These are phyloP conservation scores for Larix kaempferi DNA, from an alignment of 75 land plant genomes.

Conservation along the genomic window DNA sequence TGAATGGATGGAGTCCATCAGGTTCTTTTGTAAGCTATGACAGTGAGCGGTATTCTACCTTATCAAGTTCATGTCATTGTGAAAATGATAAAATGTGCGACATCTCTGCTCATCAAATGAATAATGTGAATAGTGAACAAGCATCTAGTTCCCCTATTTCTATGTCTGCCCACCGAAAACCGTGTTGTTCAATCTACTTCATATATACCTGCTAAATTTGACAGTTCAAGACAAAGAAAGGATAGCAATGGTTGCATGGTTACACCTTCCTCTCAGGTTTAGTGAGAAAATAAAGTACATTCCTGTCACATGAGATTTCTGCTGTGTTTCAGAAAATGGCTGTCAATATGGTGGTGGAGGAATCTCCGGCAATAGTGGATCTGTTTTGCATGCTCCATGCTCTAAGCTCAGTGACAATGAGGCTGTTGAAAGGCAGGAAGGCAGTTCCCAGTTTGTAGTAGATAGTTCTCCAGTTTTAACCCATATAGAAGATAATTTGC, in stretches of 20 bases:
- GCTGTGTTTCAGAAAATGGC: constrained; percentile 5
- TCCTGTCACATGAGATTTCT: neutral
- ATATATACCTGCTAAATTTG: neutral
- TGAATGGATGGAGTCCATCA: neutral
- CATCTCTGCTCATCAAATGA: neutral
- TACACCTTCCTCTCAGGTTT: neutral
- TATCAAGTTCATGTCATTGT: constrained; percentile 1
- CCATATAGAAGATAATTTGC: constrained; percentile 15
- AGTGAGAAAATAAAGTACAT: constrained; percentile 3
- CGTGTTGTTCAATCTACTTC: constrained; percentile 1
- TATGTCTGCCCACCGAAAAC: neutral
- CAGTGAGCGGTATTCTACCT: neutral
- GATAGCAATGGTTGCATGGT: constrained; percentile 8
- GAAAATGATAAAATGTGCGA: constrained; percentile 1
- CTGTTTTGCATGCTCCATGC: neutral
- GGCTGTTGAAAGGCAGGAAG: neutral
- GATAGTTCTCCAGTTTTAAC: constrained; percentile 1
- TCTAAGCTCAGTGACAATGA: neutral
- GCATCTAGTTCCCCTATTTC: neutral
- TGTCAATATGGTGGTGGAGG: neutral
- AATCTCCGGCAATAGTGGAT: neutral
- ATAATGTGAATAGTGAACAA: neutral
- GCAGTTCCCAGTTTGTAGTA: constrained; percentile 5
- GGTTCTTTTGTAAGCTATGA: neutral
- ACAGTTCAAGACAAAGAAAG: neutral